Evolutionary conservation across 345 rosid genomes (phyloP).

Genomic region (Hibiscus tridactylites): DNA sequence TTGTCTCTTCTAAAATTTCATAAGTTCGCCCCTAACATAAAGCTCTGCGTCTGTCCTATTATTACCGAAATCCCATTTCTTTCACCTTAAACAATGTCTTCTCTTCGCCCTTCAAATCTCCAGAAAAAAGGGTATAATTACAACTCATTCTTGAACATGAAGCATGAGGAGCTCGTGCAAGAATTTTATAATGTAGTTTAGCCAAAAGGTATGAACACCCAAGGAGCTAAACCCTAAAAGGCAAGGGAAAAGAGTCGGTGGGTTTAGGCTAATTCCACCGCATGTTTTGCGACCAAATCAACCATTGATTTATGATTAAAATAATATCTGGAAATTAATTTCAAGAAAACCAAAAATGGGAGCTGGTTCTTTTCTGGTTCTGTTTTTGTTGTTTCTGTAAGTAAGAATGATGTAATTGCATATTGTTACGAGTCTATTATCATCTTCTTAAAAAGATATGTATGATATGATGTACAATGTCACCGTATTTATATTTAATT

Average conservation of each 20-base stretch:
- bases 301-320: background rate
- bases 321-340: background rate
- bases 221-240: constrained; percentile 6
- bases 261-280: background rate
- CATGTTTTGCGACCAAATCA: background rate
- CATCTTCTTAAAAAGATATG: too few relatives aligned
- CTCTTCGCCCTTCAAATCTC: background rate
- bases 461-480: too few relatives aligned
- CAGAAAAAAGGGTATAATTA: constrained; percentile 6
- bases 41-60: too few relatives aligned
- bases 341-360: background rate
- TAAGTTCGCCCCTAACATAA: too few relatives aligned
- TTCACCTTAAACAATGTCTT: background rate
- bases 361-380: background rate
- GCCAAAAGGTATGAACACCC: constrained; percentile 3
- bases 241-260: background rate
- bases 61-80: background rate
- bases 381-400: background rate
- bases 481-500: too few relatives aligned
- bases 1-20: too few relatives aligned
- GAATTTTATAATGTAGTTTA: background rate
- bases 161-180: constrained; percentile 10
- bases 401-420: background rate
- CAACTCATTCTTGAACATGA: constrained; percentile 27
- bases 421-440: background rate